A percentile compares a stretch with the other conserved stretches of the same genome.
These are phyloP conservation scores for Volvariella volvacea DNA, from an alignment of 1,284 basidiomycete species.

Conservation along the genomic window DNA sequence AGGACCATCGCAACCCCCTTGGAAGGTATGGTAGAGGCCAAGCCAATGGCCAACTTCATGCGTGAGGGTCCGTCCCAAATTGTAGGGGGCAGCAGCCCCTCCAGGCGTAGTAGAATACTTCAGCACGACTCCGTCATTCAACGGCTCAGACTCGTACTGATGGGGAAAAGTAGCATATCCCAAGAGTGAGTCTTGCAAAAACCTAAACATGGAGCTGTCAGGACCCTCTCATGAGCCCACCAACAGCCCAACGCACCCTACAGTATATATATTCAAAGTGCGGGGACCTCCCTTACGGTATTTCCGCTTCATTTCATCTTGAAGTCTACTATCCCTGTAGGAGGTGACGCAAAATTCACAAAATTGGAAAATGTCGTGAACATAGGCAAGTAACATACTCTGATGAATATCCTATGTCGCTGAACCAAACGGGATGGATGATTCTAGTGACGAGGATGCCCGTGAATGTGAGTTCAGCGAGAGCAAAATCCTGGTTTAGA, in stretches of 20 bases:
- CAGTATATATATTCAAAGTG: constrained; percentile 13
- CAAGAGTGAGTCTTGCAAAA: neutral
- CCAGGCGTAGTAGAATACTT: neutral
- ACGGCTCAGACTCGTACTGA: neutral
- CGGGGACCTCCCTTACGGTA: constrained; percentile 10
- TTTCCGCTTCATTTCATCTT: constrained; percentile 10
- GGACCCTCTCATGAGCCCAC: neutral
- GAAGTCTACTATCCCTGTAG: neutral
- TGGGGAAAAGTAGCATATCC: neutral
- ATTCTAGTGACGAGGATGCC: constrained; percentile 4
- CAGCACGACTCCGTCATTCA: neutral
- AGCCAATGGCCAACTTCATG: constrained; percentile 2
- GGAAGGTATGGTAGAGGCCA: neutral
- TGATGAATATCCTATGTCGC: constrained; percentile 1
- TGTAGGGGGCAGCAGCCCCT: neutral
- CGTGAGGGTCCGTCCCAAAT: neutral
- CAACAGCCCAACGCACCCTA: constrained; percentile 7
- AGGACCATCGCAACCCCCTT: neutral
- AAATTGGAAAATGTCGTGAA: no score
- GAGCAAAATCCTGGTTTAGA: constrained; percentile 9
- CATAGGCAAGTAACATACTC: constrained; percentile 2
- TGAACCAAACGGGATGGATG: constrained; percentile 9
- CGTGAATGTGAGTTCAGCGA: constrained; percentile 4
- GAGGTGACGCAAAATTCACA: neutral
- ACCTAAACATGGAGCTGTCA: neutral